Evolutionary conservation across 148 eudicot genomes (phyloP).

Genomic region (Oxyria digyna): DNA sequence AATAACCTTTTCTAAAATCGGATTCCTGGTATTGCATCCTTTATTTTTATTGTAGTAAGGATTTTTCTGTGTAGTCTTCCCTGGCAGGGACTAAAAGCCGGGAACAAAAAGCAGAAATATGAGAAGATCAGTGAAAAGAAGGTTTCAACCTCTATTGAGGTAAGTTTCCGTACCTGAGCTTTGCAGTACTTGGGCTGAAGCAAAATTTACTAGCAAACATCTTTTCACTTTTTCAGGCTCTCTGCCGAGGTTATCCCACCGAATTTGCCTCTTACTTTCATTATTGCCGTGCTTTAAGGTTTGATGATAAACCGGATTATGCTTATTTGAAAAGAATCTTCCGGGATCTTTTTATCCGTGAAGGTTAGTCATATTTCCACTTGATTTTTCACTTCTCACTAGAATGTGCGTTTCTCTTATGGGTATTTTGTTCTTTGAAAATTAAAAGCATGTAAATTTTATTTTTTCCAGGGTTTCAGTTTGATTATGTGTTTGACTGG

Average conservation of each 20-base stretch:
- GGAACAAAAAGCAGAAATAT: conserved; percentile 80
- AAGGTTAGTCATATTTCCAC: conserved; percentile 26
- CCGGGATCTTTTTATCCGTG: conserved; percentile 80
- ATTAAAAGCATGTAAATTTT: background rate
- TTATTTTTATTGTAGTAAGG: conserved; percentile 11
- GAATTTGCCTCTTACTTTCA: conserved; percentile 89
- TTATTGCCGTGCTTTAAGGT: conserved; percentile 74
- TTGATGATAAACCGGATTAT: conserved; percentile 91
- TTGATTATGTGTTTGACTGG: conserved; percentile 66
- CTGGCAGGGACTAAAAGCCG: conserved; percentile 90
- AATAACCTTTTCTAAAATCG: background rate
- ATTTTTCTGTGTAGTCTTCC: conserved; percentile 50
- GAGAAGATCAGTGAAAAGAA: conserved; percentile 86
- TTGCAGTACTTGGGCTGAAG: background rate
- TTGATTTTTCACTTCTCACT: background rate
- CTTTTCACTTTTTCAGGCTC: conserved; percentile 47
- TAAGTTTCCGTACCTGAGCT: conserved; percentile 12
- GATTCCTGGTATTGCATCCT: background rate
- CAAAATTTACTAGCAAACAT: conserved; percentile 3
- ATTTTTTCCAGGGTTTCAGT: conserved; percentile 61
- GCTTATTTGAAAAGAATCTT: conserved; percentile 80
- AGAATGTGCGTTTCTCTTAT: background rate
- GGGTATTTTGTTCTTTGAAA: background rate
- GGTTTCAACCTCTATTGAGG: conserved; percentile 80
- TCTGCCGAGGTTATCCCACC: conserved; percentile 81